These are phyloP conservation scores for Leccinum discolor DNA, from an alignment of 1,284 basidiomycete species.

Conservation along the genomic window DNA sequence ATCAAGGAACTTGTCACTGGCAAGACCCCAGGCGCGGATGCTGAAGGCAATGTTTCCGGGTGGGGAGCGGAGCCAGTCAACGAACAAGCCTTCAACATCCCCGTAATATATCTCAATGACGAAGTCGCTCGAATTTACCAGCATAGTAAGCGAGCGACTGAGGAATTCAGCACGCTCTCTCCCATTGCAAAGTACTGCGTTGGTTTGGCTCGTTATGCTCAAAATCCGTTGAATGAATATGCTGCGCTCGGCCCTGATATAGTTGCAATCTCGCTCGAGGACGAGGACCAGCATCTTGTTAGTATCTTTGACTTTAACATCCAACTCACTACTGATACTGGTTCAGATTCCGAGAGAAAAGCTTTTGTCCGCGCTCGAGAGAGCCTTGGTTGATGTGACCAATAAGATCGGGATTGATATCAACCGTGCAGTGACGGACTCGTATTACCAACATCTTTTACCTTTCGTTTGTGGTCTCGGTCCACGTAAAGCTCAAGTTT, in stretches of 20 bases:
- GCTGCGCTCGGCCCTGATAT: slow-evolving; percentile 86
- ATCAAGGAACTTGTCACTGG: slow-evolving; percentile 57
- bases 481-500: too few relatives aligned
- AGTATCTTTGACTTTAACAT: slow-evolving; percentile 27
- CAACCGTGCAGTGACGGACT: too few relatives aligned
- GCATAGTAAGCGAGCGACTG: slow-evolving; percentile 83
- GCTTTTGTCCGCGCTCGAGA: slow-evolving; percentile 81
- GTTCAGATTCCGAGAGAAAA: slow-evolving; percentile 83
- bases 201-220: slow-evolving; percentile 90
- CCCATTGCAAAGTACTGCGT: slow-evolving; percentile 92
- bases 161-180: slow-evolving; percentile 85
- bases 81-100: slow-evolving; percentile 56
- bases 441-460: too few relatives aligned
- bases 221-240: slow-evolving; percentile 94
- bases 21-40: slow-evolving; percentile 20
- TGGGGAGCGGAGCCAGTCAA: slow-evolving; percentile 36
- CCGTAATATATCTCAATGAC: slow-evolving; percentile 86
- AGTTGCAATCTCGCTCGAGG: slow-evolving; percentile 77
- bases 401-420: slow-evolving; percentile 93
- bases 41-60: slow-evolving; percentile 27
- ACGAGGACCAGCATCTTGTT: slow-evolving; percentile 88
- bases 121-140: slow-evolving; percentile 95
- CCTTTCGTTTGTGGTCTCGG: too few relatives aligned
- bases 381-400: slow-evolving; percentile 86
- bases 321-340: slow-evolving; percentile 11